phyloP scores from a whole-genome alignment of 805 yeast genomes.

The Spencermartinsiella europaea region DNA sequence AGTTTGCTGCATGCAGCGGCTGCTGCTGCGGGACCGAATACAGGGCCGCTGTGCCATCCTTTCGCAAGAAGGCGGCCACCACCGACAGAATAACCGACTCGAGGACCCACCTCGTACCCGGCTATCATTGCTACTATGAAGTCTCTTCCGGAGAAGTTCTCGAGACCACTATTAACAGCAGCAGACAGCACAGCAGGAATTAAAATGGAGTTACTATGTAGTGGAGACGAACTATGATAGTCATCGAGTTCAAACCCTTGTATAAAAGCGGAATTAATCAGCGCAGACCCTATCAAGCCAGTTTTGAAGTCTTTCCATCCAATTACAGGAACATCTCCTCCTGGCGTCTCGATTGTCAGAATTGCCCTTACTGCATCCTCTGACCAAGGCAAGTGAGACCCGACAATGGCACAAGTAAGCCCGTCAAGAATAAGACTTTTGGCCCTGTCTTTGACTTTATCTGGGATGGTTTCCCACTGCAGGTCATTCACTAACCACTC shows the following conservation, averaged over 20 bases:
- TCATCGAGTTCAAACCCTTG: conserved; percentile 14
- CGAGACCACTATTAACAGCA: neutral
- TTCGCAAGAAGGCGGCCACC: conserved; percentile 6
- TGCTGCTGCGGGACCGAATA: conserved; percentile 12
- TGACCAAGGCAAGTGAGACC: conserved; percentile 13
- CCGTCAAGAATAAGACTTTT: conserved; percentile 9
- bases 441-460: conserved; percentile 8
- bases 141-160: conserved; percentile 6
- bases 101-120: conserved; percentile 13
- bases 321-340: conserved; percentile 6
- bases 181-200: conserved; percentile 8
- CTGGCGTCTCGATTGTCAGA: conserved; percentile 2
- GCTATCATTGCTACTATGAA: conserved; percentile 5
- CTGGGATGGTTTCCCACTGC: conserved; percentile 11
- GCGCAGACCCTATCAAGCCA: conserved; percentile 5
- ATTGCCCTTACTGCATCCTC: conserved; percentile 12
- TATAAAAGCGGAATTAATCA: conserved; percentile 6
- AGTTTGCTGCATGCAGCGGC: conserved; percentile 7
- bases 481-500: conserved; percentile 7
- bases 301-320: conserved; percentile 9
- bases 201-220: conserved; percentile 12
- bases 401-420: conserved; percentile 11
- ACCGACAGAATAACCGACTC: conserved; percentile 11
- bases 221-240: conserved; percentile 13
- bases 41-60: conserved; percentile 15